Percentiles rank a stretch among this genome's conserved stretches.
Evolutionary conservation across 208 protist species (phyloP).

Genomic region (Angomonas ambiguus): DNA sequence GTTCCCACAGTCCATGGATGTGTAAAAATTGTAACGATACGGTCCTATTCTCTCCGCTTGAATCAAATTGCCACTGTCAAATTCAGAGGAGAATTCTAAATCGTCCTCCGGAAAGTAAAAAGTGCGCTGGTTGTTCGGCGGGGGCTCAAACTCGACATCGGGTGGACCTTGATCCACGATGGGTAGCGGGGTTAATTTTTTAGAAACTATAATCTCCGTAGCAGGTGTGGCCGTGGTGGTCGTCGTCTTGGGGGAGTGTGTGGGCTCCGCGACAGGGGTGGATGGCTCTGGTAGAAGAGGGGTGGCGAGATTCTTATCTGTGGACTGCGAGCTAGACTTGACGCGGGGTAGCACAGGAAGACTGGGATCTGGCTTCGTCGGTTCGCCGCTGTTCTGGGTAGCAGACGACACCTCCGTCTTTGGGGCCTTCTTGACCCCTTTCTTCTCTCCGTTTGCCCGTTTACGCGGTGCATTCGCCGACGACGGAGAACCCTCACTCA

Average conservation of each 20-base stretch:
- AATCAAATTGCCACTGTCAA: slow-evolving; percentile 90
- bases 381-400: too few species aligned
- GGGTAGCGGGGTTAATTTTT: slow-evolving; percentile 1
- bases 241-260: background rate
- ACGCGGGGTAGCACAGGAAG: too few species aligned
- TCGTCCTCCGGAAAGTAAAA: slow-evolving; percentile 86
- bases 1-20: slow-evolving; percentile 83
- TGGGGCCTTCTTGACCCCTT: too few species aligned
- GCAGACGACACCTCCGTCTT: too few species aligned
- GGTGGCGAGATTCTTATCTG: too few species aligned
- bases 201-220: background rate
- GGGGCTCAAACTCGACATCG: slow-evolving; percentile 31
- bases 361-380: too few species aligned
- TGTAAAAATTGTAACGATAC: slow-evolving; percentile 74
- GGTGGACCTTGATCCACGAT: background rate
- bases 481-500: too few species aligned
- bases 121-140: slow-evolving; percentile 82
- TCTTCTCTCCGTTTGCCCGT: too few species aligned
- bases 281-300: too few species aligned
- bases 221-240: background rate
- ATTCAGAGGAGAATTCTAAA: slow-evolving; percentile 82
- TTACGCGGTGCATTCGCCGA: too few species aligned
- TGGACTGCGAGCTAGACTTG: too few species aligned
- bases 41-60: slow-evolving; percentile 73
- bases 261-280: background rate